Base-by-base conservation (phyloP, 2,329 filamentous ascomycete species). In the Sphaerulina vaccinii region DNA sequence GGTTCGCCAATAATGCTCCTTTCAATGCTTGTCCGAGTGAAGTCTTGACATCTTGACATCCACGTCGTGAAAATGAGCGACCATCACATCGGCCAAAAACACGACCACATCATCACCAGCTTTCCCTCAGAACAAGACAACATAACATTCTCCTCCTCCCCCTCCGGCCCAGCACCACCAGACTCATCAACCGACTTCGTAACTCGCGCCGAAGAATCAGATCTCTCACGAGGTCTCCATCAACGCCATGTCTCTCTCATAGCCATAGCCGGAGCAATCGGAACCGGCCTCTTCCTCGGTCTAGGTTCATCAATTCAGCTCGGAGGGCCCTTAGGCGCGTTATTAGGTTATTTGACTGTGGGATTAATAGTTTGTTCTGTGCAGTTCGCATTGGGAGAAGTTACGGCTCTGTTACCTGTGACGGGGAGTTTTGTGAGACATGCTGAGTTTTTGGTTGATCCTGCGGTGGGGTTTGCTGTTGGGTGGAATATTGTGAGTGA, bases 201-300 rank as follows among this genome's bases (percentile, higher is more conserved):
- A 8, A 67, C 64, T 1, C 22, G 44, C 9, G 47, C 59, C 13
- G 65, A 67, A 54, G 61, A 65, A 24, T 61, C 54, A 49, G 59
- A 61, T 23, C 69, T 80, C 21, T 73, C 74, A 57, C 75, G 78
- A 54, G 76, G 77, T 32, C 68, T 81, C 10, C 75, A 77, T 57
- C 74, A 77, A 38, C 70, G 79, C 49, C 78, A 80, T 52, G 77
- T 81, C 54, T 77, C 76, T 59, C 80, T 82, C 77, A 82, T 82
- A 69, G 86, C 86, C 58, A 85, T 89, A 49, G 86, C 85, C 62
- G 86, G 86, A 65, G 85, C 86, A 52, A 83, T 88, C 53, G 85
- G 82, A 45, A 88, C 84, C 43, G 86, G 86, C 65, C 75, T 89
- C 0, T 81, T 83, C 64, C 70, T 82, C 8, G 76, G 76, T 40